Base-by-base conservation (phyloP, 1,284 basidiomycete genomes). In the Ceratobasidium sp. region DNA sequence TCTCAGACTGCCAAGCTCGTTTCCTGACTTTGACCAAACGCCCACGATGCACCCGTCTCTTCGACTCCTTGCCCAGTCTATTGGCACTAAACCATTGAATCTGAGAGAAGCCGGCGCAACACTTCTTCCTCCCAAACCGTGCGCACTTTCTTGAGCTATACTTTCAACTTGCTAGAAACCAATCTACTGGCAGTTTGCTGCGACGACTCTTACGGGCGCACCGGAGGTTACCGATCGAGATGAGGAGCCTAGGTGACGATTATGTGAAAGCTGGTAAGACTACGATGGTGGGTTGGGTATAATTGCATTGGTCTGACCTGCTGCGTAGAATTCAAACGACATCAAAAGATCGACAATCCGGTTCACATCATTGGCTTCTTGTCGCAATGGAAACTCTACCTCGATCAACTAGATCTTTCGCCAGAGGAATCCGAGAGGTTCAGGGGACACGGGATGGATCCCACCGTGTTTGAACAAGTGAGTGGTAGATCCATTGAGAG, bases 291-390 rank as follows among this genome's bases (percentile, higher is more conserved):
- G 15, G 2, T 59, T 19, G 1, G 15, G 4, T 32, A 19, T 17
- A 13, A 9, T 17, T 25, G 5, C 67, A 37, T 29, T 34, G 52
- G 17, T 65, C 62, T 34, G 7, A 49, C 22, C 22, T 34, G 37
- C 2, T 9, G 49, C 29, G 52, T 76, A 94, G 96, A 98, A 83
- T 98, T 97, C 83, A 90, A 92, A 25, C 86, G 92, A 66, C 96
- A 97, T 78, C 89, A 86, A 79, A 85, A 88, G n/a, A 89, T 91
- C 13, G 91, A 91, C 44, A 97, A 98, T 84, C 94, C 95, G 1
- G 87, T 92, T 5, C 91, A 97, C 83, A 90, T 97, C 79, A 96
- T 98, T 82, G 95, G 95, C 1, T 98, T 98, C 82, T 86, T 98
- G 19, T 92, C 92, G 3, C 94, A 97, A 81, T 98, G 96, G 96